Base-by-base conservation (phyloP, 306 rosid genomes). In the Begonia masoniana region DNA sequence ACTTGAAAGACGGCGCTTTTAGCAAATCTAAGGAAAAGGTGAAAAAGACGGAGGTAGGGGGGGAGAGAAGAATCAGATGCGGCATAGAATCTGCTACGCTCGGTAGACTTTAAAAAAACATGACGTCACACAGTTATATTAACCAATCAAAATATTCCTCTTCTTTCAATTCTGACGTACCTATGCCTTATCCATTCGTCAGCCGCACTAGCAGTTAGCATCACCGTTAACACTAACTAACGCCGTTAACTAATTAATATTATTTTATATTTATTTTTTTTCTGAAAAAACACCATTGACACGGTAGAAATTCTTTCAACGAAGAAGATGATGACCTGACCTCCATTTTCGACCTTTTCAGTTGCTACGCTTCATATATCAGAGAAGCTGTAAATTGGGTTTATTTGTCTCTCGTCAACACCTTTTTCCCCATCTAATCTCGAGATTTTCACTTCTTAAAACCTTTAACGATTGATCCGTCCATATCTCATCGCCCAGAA, bases 1-100 rank as follows among this genome's bases (percentile, higher is more conserved):
- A n/a, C n/a, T n/a, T n/a, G 50, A 74, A 72, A 70, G 77, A 50
- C 75, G 81, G 88, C 78, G 78, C 64, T 51, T 24, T 55, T 43
- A 58, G 46, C 50, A 19, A 10, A 31, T 41, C 14, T 61, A 31
- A 41, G 35, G 13, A 56, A 35, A 72, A 52, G 47, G 15, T 19
- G 61, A 63, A 73, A 75, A 63, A 60, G 73, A 76, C 65, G 39
- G 39, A 31, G 5, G 14, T 12, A 3, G 50, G 12, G 49, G n/a
- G 15, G 10, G 60, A 15, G 56, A 12, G 51, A n/a, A 55, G 59
- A 60, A 72, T 58, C 63, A 56, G 73, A 64, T 62, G 56, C 73
- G 60, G 65, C 62, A 23, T 52, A 6, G 69, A 66, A 69, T 72
- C 72, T 10, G 72, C 69, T 63, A 64, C 79, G 60, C 65, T 1